A percentile compares a stretch with the other conserved stretches of the same genome.
phyloP scores from a whole-genome alignment of 495 filamentous ascomycete species.

The Neurospora hispaniola region DNA sequence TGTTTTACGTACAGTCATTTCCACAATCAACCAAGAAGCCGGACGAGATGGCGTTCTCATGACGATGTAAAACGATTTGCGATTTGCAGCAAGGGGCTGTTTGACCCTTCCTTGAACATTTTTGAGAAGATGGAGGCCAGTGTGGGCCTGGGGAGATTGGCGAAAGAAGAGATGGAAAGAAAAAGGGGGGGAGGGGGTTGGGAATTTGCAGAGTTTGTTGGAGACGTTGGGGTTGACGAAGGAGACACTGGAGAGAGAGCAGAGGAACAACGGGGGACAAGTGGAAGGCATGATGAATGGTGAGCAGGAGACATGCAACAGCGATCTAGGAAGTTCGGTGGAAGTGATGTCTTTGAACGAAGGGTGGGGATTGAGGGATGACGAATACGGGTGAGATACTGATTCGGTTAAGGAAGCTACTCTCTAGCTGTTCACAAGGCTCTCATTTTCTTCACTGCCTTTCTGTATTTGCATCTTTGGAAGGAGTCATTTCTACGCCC shows the following conservation, averaged over 20 bases:
- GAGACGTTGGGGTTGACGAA: no score
- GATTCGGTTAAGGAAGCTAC: neutral
- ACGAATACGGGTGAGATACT: neutral
- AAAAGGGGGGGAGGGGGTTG: no score
- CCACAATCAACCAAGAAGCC: neutral
- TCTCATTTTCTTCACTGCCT: neutral
- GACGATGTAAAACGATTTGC: neutral
- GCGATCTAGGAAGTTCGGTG: neutral
- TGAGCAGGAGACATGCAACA: neutral
- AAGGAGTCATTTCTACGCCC: neutral
- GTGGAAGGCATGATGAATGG: neutral
- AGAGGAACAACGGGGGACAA: no score
- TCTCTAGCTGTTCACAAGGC: neutral
- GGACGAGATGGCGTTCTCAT: neutral
- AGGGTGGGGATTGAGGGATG: neutral
- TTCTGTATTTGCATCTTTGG: no score
- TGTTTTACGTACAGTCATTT: neutral
- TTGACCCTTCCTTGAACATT: neutral
- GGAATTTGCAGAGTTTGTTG: no score
- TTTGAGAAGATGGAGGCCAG: neutral
- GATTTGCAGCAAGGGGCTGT: neutral
- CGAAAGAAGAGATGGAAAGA: no score
- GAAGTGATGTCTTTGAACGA: neutral
- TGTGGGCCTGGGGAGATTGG: neutral
- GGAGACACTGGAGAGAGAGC: no score